Conservation (phyloP, 108 stramenopile genomes). For the Aurantiochytrium sp. region DNA sequence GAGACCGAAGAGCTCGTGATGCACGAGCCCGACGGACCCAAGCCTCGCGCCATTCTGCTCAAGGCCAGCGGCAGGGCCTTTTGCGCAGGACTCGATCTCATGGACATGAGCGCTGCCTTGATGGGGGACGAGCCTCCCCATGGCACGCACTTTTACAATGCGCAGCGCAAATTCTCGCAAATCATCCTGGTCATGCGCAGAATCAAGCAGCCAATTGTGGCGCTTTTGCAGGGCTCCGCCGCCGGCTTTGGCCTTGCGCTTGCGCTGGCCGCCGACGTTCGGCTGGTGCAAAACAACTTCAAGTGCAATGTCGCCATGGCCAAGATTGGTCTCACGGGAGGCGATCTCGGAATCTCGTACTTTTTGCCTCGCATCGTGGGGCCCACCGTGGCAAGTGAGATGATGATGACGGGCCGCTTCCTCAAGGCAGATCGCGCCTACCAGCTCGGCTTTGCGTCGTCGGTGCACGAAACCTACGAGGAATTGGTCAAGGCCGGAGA, state of each 20-base stretch:
- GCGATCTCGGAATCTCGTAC: neutral
- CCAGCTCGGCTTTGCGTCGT: neutral
- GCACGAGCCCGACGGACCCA: neutral
- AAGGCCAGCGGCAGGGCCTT: neutral
- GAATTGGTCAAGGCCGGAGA: neutral
- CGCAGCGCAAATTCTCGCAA: neutral
- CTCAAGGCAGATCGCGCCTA: neutral
- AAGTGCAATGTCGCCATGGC: neutral
- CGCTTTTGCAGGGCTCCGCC: neutral
- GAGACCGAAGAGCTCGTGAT: neutral
- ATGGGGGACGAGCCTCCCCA: too few species aligned
- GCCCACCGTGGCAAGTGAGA: neutral
- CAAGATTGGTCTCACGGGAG: neutral
- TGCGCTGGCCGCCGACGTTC: neutral
- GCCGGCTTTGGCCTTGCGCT: neutral
- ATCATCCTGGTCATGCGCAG: neutral
- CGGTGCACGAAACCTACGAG: neutral
- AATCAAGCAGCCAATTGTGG: neutral
- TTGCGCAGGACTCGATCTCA: neutral
- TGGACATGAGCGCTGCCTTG: neutral
- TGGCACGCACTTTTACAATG: neutral
- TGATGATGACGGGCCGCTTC: neutral
- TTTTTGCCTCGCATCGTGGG: neutral
- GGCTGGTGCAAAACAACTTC: neutral
- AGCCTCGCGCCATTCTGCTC: neutral